A percentile compares a stretch with the other conserved stretches of the same genome.
Evolutionary conservation across 148 eudicot species (phyloP).

Genomic region (Chenopodium suecicum): DNA sequence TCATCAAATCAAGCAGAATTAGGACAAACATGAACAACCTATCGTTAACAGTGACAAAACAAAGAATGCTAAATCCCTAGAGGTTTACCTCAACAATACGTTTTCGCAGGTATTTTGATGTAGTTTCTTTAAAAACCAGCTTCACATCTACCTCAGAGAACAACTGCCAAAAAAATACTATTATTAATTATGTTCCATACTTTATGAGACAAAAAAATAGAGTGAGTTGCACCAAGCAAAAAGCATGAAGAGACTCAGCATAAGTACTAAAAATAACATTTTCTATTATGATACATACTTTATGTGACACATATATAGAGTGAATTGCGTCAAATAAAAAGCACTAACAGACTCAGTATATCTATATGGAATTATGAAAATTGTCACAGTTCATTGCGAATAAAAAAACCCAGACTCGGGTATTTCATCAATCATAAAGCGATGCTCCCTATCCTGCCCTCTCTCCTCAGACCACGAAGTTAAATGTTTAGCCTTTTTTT

Average conservation of each 20-base stretch:
- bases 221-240: neutral
- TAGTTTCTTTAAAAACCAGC: slow-evolving; percentile 88
- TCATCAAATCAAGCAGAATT: neutral
- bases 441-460: neutral
- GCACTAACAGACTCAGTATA: neutral
- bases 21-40: neutral
- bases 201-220: neutral
- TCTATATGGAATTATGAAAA: neutral
- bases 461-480: neutral
- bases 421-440: neutral
- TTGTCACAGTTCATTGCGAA: neutral
- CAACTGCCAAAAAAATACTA: slow-evolving; percentile 44
- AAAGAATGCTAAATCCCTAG: neutral
- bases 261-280: neutral
- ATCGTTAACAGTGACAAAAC: slow-evolving; percentile 7
- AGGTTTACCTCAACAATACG: slow-evolving; percentile 79
- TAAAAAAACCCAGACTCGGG: neutral
- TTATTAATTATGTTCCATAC: neutral
- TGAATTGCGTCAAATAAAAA: neutral
- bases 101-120: slow-evolving; percentile 79
- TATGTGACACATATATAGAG: neutral
- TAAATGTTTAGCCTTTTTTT: no score
- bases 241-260: neutral
- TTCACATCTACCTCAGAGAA: slow-evolving; percentile 97
- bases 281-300: neutral